Evolutionary conservation across 495 filamentous ascomycete species (phyloP).

Genomic region (Ascobolus immersus): DNA sequence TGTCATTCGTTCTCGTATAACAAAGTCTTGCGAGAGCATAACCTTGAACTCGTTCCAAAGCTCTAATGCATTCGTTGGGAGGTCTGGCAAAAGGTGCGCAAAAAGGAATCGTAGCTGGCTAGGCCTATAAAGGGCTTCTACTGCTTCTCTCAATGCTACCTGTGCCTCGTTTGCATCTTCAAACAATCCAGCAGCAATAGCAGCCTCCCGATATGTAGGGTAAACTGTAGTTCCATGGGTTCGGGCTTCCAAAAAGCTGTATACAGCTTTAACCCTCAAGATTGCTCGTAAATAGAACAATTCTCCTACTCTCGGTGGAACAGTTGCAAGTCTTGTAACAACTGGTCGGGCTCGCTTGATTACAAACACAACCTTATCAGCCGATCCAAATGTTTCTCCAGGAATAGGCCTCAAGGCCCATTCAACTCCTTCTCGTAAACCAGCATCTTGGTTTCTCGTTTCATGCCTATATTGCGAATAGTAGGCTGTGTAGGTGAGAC

Average conservation of each 20-base stretch:
- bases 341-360: too few relatives aligned
- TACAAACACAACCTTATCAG: too few relatives aligned
- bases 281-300: constrained; percentile 7
- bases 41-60: constrained; percentile 4
- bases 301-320: constrained; percentile 4
- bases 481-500: constrained; percentile 1
- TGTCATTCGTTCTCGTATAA: background rate
- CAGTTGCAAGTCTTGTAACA: background rate
- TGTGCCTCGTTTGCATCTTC: constrained; percentile 1
- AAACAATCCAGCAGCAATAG: constrained; percentile 5
- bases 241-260: background rate
- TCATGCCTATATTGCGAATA: background rate
- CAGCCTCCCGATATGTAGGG: constrained; percentile 5
- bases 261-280: constrained; percentile 1
- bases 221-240: background rate
- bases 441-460: background rate
- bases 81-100: constrained; percentile 2
- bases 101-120: constrained; percentile 6
- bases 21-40: constrained; percentile 1
- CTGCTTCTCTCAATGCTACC: constrained; percentile 1
- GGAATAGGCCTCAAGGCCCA: background rate
- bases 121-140: background rate
- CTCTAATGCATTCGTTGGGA: background rate
- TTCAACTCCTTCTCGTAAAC: background rate
- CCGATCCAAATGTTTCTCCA: background rate